phyloP scores from a whole-genome alignment of 352 stramenopile genomes.

The Pythium brassicae region DNA sequence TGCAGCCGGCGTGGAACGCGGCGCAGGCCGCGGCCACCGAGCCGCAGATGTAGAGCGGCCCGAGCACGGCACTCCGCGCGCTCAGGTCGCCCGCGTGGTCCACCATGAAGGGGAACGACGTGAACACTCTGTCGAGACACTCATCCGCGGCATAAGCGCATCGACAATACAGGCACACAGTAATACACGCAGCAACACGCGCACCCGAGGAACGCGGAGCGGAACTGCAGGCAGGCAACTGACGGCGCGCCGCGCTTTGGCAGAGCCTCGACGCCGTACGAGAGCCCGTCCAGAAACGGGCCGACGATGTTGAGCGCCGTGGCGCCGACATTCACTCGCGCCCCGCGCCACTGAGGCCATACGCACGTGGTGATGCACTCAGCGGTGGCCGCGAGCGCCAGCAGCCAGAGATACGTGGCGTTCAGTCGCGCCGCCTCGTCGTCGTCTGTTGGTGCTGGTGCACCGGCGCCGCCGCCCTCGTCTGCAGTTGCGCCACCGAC shows the following conservation, averaged over 20 bases:
- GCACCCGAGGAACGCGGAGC: constrained; percentile 74
- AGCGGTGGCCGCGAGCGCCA: constrained; percentile 59
- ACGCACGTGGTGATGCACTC: constrained; percentile 84
- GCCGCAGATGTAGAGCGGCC: constrained; percentile 56
- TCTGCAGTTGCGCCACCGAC: too few relatives aligned
- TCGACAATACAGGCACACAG: neutral
- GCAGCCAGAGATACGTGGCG: constrained; percentile 59
- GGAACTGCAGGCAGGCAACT: constrained; percentile 57
- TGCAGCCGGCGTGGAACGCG: constrained; percentile 52
- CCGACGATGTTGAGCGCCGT: constrained; percentile 73
- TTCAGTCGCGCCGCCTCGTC: constrained; percentile 34
- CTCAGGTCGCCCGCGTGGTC: constrained; percentile 81
- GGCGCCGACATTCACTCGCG: constrained; percentile 55
- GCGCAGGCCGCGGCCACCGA: constrained; percentile 48
- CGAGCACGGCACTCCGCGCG: constrained; percentile 23
- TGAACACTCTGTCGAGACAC: constrained; percentile 57
- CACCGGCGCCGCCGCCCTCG: neutral
- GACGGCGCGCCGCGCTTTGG: constrained; percentile 24
- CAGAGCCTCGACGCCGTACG: constrained; percentile 52
- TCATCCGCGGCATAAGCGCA: neutral
- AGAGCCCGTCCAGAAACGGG: constrained; percentile 69
- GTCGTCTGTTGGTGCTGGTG: neutral
- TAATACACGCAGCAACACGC: neutral
- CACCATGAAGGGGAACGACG: constrained; percentile 86
- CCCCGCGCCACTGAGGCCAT: constrained; percentile 36